Evolutionary conservation across 257 asterid species (phyloP).

Genomic region (Handroanthus guayacan): DNA sequence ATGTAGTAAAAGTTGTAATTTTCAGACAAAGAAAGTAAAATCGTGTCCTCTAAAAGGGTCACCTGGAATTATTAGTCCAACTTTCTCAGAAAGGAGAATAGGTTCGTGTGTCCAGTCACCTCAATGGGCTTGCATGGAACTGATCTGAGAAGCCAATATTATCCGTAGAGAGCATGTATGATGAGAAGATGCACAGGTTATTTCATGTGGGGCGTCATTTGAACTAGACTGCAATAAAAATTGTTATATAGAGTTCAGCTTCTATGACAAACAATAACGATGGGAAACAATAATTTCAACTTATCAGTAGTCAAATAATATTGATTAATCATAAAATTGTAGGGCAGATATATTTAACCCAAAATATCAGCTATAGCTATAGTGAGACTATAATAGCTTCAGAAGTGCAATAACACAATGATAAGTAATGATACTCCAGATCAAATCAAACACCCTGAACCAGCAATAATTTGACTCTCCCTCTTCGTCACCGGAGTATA

Average conservation of each 20-base stretch:
- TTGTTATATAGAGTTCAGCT: constrained; percentile 35
- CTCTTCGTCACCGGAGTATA: constrained; percentile 59
- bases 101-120: no score
- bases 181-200: constrained; percentile 69
- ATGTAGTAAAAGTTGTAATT: constrained; percentile 20
- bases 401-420: constrained; percentile 9
- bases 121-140: constrained; percentile 75
- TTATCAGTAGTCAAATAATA: not conserved
- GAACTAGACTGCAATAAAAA: constrained; percentile 74
- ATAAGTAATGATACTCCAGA: constrained; percentile 22
- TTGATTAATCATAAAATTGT: not conserved
- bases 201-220: constrained; percentile 64
- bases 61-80: constrained; percentile 57
- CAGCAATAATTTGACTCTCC: constrained; percentile 91
- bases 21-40: constrained; percentile 17
- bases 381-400: constrained; percentile 19
- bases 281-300: not conserved
- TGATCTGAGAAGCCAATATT: constrained; percentile 68
- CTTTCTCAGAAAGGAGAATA: no score
- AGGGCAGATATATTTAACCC: not conserved
- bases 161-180: constrained; percentile 67
- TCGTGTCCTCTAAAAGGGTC: constrained; percentile 7
- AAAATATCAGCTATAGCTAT: not conserved
- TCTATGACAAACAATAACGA: not conserved
- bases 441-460: constrained; percentile 75